These are phyloP conservation scores for Geum urbanum DNA, from an alignment of 306 rosid species.

Conservation along the genomic window DNA sequence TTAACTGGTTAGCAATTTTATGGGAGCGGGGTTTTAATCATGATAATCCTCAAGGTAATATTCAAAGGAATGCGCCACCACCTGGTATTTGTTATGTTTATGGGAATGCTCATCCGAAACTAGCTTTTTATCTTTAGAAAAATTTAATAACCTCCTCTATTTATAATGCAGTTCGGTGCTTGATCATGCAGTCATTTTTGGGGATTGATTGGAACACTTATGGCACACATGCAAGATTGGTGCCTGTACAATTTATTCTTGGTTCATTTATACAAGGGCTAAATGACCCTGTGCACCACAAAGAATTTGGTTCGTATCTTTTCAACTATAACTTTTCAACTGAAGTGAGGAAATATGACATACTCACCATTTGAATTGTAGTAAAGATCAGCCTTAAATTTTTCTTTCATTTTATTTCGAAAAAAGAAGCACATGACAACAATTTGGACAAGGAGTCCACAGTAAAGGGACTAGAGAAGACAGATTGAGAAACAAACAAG, in stretches of 20 bases:
- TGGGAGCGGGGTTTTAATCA: slow-evolving; percentile 93
- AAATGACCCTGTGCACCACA: slow-evolving; percentile 91
- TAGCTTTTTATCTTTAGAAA: not conserved
- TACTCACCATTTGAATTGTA: slow-evolving; percentile 7
- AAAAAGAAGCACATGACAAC: not conserved
- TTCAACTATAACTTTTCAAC: slow-evolving; percentile 18
- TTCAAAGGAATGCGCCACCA: slow-evolving; percentile 25
- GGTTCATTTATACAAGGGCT: slow-evolving; percentile 79
- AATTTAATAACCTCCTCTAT: slow-evolving; percentile 21
- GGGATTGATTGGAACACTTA: slow-evolving; percentile 58
- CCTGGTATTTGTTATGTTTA: slow-evolving; percentile 15
- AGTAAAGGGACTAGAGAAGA: not conserved
- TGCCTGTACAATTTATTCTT: slow-evolving; percentile 71
- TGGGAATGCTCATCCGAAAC: slow-evolving; percentile 7
- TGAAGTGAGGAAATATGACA: slow-evolving; percentile 21
- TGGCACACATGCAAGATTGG: slow-evolving; percentile 50
- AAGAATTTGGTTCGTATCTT: slow-evolving; percentile 66
- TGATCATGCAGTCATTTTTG: slow-evolving; percentile 87
- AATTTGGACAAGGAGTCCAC: not conserved
- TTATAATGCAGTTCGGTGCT: slow-evolving; percentile 80
- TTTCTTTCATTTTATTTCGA: not conserved
- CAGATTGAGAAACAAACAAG: not conserved
- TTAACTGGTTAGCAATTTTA: slow-evolving; percentile 76
- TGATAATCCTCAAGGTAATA: slow-evolving; percentile 83
- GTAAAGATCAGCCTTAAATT: not conserved